Conservation (phyloP, 225 moss, liverwort and hornwort genomes). For the Marchantia paleacea region DNA sequence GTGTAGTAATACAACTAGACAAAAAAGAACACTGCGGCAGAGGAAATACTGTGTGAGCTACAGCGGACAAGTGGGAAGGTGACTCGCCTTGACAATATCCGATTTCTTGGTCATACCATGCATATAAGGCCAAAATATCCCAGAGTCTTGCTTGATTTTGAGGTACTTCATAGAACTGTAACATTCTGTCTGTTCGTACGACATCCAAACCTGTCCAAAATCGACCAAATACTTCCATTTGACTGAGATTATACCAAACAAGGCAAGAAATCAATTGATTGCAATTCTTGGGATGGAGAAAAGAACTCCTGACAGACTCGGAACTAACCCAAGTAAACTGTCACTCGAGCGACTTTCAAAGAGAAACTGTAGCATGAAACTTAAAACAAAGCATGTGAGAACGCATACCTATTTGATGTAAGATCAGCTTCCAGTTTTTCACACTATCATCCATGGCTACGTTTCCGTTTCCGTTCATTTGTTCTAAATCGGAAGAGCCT, state of each 20-base stretch:
- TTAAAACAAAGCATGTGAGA: neutral
- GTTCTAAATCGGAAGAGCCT: slow-evolving; percentile 25
- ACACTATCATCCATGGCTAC: slow-evolving; percentile 23
- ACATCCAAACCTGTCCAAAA: slow-evolving; percentile 79
- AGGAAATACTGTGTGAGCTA: neutral
- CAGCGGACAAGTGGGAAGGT: neutral
- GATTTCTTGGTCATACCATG: slow-evolving; percentile 95
- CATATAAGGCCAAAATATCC: slow-evolving; percentile 94
- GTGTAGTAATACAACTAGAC: neutral
- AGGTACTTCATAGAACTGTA: slow-evolving; percentile 71
- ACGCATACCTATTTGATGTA: slow-evolving; percentile 87
- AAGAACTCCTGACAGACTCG: neutral
- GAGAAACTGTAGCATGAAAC: neutral
- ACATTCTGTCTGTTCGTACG: slow-evolving; percentile 90
- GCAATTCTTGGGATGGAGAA: neutral
- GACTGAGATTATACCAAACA: neutral
- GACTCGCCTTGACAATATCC: slow-evolving; percentile 95
- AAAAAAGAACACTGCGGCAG: neutral
- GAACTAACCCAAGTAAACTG: neutral
- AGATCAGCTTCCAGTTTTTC: slow-evolving; percentile 70
- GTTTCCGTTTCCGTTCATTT: slow-evolving; percentile 13
- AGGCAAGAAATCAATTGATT: neutral
- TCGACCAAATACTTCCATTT: neutral
- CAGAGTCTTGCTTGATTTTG: slow-evolving; percentile 77
- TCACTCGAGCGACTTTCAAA: neutral